Conservation (phyloP, 1,139 yeast species). For the Arxiozyma heterogenica region DNA sequence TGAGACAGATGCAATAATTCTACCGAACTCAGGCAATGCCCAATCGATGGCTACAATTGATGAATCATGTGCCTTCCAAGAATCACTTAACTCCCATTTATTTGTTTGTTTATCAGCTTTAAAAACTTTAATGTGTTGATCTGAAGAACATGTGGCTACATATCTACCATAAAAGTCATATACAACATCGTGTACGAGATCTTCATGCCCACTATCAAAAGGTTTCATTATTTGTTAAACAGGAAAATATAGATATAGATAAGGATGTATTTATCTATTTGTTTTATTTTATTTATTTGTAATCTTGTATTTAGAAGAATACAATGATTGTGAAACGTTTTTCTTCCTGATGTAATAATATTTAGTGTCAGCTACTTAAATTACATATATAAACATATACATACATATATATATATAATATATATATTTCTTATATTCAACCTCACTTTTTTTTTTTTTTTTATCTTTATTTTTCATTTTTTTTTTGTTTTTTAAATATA, state of each 20-base stretch:
- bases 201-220: conserved; percentile 84
- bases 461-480: too few species aligned
- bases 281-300: neutral
- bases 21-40: conserved; percentile 94
- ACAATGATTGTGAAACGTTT: neutral
- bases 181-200: conserved; percentile 76
- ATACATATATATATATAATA: too few species aligned
- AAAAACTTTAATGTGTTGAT: conserved; percentile 83
- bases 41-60: conserved; percentile 73
- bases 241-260: neutral
- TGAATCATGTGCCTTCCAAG: conserved; percentile 94
- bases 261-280: neutral
- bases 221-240: conserved; percentile 41
- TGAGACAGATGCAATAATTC: conserved; percentile 77
- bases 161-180: conserved; percentile 87
- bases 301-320: neutral
- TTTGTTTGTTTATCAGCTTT: conserved; percentile 49
- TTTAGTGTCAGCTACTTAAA: too few species aligned
- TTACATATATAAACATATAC: too few species aligned
- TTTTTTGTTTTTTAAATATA: too few species aligned
- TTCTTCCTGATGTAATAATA: neutral
- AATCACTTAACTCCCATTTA: conserved; percentile 73
- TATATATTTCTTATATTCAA: neutral
- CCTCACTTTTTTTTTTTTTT: neutral
- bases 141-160: conserved; percentile 86